A percentile compares a stretch with the other conserved stretches of the same genome.
Evolutionary conservation across 106 monocot species (phyloP).

Genomic region (Acanthochlamys bracteata): DNA sequence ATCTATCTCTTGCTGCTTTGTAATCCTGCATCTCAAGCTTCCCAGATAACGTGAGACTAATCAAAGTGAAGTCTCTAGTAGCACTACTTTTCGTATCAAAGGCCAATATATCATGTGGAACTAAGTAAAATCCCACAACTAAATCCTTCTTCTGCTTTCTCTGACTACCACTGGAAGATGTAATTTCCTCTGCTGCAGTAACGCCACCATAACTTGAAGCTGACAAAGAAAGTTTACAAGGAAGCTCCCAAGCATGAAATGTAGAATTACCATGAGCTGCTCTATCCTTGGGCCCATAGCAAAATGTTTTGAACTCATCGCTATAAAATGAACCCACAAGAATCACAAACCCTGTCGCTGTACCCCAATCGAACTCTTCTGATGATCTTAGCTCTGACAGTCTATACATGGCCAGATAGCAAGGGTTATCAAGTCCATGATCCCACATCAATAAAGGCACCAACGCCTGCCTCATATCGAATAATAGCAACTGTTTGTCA

Average conservation of each 20-base stretch:
- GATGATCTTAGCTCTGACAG: constrained; percentile 51
- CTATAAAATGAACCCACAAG: constrained; percentile 75
- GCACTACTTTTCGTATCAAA: constrained; percentile 4
- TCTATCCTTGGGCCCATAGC: constrained; percentile 42
- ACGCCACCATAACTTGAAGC: constrained; percentile 14
- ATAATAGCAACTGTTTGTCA: constrained; percentile 27
- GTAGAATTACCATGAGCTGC: constrained; percentile 7
- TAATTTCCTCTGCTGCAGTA: constrained; percentile 23
- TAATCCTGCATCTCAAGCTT: constrained; percentile 73
- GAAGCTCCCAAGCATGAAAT: constrained; percentile 72
- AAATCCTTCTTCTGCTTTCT: constrained; percentile 24
- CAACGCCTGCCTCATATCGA: constrained; percentile 35
- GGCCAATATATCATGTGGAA: constrained; percentile 23
- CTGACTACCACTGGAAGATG: neutral
- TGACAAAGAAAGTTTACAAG: constrained; percentile 47
- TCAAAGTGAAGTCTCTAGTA: constrained; percentile 39
- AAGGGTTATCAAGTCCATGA: constrained; percentile 40
- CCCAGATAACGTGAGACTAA: constrained; percentile 57
- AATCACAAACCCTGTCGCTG: constrained; percentile 49
- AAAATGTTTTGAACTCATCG: constrained; percentile 48
- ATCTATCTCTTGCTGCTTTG: constrained; percentile 17
- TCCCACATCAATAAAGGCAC: constrained; percentile 44
- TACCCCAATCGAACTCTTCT: constrained; percentile 23
- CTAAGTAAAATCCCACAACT: constrained; percentile 49
- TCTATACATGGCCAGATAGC: constrained; percentile 28